Evolutionary conservation across 805 yeast species (phyloP).

Genomic region (Kluyveromyces wickerhamii): DNA sequence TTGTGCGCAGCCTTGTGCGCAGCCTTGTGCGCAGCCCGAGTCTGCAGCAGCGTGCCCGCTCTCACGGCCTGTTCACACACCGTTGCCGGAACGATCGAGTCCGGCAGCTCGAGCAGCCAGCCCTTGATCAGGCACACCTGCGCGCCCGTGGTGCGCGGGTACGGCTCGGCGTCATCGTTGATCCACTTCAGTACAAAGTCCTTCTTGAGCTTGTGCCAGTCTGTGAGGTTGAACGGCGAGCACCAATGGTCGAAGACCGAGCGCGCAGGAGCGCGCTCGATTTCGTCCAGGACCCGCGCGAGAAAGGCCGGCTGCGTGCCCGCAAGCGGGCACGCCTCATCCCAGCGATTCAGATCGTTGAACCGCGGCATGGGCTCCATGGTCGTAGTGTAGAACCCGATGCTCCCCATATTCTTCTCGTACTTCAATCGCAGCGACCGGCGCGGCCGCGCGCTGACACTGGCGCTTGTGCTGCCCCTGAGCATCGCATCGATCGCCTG

Average conservation of each 20-base stretch:
- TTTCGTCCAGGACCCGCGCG: too few species aligned
- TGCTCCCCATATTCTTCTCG: background rate
- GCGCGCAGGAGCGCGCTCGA: too few species aligned
- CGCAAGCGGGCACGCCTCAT: background rate
- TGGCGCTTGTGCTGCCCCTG: too few species aligned
- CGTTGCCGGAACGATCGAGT: slow-evolving; percentile 33
- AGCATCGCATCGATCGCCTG: too few species aligned
- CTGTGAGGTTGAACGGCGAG: background rate
- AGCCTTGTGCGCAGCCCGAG: too few species aligned
- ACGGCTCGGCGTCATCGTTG: background rate
- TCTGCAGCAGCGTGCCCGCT: too few species aligned
- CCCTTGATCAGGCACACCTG: slow-evolving; percentile 36
- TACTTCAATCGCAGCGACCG: background rate
- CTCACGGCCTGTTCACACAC: slow-evolving; percentile 2
- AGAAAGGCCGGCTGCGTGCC: too few species aligned
- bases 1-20: too few species aligned
- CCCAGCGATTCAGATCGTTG: background rate
- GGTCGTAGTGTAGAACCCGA: background rate
- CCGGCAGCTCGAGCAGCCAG: slow-evolving; percentile 54
- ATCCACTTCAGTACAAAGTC: background rate
- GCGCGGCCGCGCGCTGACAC: too few species aligned
- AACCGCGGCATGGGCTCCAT: background rate
- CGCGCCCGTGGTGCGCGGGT: too few species aligned
- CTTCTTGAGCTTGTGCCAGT: slow-evolving; percentile 1
- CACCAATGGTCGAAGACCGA: background rate